Conservation (phyloP, 495 filamentous ascomycete species). For the Aspergillus affinis region DNA sequence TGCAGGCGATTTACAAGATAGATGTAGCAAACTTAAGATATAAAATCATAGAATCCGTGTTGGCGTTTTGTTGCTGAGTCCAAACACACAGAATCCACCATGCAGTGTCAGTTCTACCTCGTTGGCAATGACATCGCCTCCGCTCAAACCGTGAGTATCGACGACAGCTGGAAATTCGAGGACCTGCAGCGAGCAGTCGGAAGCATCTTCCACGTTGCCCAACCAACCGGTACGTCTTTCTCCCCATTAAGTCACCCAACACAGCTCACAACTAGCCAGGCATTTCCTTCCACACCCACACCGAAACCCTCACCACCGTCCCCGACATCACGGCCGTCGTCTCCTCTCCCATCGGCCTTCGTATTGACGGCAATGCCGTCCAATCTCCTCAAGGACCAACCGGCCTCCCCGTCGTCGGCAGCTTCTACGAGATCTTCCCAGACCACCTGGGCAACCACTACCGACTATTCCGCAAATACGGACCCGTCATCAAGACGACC, state of each 20-base stretch:
- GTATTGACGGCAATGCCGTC: constrained; percentile 45
- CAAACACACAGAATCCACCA: not conserved
- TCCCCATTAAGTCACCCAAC: not conserved
- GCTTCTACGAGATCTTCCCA: constrained; percentile 56
- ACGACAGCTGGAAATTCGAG: constrained; percentile 26
- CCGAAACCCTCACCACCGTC: constrained; percentile 24
- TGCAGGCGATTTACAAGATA: no score
- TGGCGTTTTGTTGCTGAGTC: not conserved
- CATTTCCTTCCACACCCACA: constrained; percentile 36
- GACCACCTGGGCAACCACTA: constrained; percentile 60
- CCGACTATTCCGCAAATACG: constrained; percentile 55
- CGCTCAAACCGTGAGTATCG: constrained; percentile 18
- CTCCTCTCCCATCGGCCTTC: constrained; percentile 34
- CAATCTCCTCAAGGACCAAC: constrained; percentile 45
- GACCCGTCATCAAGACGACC: constrained; percentile 53
- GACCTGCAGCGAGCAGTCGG: constrained; percentile 28
- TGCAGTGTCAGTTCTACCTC: constrained; percentile 24
- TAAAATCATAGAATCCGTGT: not conserved
- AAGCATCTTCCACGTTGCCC: constrained; percentile 19
- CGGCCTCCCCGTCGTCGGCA: constrained; percentile 50
- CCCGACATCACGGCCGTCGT: constrained; percentile 27
- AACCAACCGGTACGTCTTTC: constrained; percentile 20
- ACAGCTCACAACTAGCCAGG: constrained; percentile 21
- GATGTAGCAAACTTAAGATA: not conserved
- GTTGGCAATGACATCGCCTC: constrained; percentile 25